Conservation (phyloP, 176 grass and related monocot species). For the Zizania latifolia region DNA sequence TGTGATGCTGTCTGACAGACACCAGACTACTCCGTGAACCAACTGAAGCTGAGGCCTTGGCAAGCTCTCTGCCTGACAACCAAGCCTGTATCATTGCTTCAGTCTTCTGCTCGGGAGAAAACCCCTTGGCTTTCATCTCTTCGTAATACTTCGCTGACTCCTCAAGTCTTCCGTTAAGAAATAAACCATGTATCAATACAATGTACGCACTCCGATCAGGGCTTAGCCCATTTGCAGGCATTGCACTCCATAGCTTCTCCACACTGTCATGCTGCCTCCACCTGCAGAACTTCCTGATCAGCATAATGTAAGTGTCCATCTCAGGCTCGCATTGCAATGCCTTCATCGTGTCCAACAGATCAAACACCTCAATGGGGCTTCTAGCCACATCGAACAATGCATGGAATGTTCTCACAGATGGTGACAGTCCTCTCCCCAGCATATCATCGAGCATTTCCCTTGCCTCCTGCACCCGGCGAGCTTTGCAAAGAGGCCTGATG, state of each 20-base stretch:
- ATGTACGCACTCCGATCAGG: slow-evolving; percentile 78
- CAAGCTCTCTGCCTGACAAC: slow-evolving; percentile 50
- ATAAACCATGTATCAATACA: slow-evolving; percentile 70
- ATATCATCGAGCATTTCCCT: slow-evolving; percentile 65
- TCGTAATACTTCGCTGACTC: slow-evolving; percentile 59
- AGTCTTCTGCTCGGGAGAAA: slow-evolving; percentile 63
- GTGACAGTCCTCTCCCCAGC: slow-evolving; percentile 44
- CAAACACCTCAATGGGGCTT: slow-evolving; percentile 52
- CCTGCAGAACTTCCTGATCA: slow-evolving; percentile 72
- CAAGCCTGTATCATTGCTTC: slow-evolving; percentile 70
- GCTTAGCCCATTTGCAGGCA: slow-evolving; percentile 54
- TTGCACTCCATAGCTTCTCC: slow-evolving; percentile 64
- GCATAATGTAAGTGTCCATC: slow-evolving; percentile 78
- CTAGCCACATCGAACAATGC: slow-evolving; percentile 53
- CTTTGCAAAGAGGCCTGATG: slow-evolving; percentile 70
- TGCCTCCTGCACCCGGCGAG: slow-evolving; percentile 48
- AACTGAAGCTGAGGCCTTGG: slow-evolving; percentile 3
- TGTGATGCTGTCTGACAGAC: slow-evolving; percentile 25
- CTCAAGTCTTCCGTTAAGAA: slow-evolving; percentile 65
- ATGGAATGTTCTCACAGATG: slow-evolving; percentile 78
- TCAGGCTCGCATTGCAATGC: slow-evolving; percentile 25
- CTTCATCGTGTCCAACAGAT: slow-evolving; percentile 61
- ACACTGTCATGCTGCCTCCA: slow-evolving; percentile 69
- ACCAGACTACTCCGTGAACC: slow-evolving; percentile 3
- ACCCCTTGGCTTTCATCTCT: slow-evolving; percentile 74